Percentiles rank a stretch among this genome's conserved stretches.
phyloP scores from a whole-genome alignment of 208 protist genomes.

The Trypanosoma grayi region DNA sequence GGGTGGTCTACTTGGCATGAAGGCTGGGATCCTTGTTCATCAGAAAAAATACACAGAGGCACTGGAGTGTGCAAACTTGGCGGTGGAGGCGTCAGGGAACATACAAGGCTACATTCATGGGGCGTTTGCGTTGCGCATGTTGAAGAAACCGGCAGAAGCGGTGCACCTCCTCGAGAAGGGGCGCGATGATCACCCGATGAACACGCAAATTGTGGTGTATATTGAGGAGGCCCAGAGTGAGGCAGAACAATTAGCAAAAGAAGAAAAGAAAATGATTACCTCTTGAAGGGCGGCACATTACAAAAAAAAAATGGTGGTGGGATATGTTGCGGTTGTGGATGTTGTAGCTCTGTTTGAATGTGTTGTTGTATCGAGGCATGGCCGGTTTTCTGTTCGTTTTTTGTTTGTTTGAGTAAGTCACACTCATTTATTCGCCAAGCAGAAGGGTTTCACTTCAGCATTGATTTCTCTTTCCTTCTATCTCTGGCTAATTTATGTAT shows the following conservation, averaged over 20 bases:
- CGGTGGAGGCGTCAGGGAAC: slow-evolving; percentile 65
- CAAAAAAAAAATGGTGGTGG: slow-evolving; percentile 7
- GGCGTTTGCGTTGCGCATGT: slow-evolving; percentile 58
- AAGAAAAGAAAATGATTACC: slow-evolving; percentile 15
- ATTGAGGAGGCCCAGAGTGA: slow-evolving; percentile 49
- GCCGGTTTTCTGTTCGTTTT: background rate
- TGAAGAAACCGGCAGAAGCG: slow-evolving; percentile 48
- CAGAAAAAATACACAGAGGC: slow-evolving; percentile 76
- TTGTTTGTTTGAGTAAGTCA: too few species aligned
- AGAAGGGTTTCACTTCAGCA: too few species aligned
- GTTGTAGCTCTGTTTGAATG: too few species aligned
- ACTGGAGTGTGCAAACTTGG: slow-evolving; percentile 45
- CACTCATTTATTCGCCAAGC: background rate
- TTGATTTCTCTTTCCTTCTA: slow-evolving; percentile 13
- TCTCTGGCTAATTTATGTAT: background rate
- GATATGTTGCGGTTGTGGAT: too few species aligned
- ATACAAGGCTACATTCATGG: slow-evolving; percentile 85
- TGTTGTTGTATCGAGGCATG: background rate
- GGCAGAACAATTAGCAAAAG: slow-evolving; percentile 31
- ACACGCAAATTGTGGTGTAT: slow-evolving; percentile 42
- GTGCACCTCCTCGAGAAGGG: slow-evolving; percentile 62
- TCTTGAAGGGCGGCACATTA: background rate
- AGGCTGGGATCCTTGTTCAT: slow-evolving; percentile 70
- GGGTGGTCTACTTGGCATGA: slow-evolving; percentile 80
- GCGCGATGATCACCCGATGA: slow-evolving; percentile 70